Conservation (phyloP, 2,329 filamentous ascomycete genomes). For the Cyphellophora europaea region DNA sequence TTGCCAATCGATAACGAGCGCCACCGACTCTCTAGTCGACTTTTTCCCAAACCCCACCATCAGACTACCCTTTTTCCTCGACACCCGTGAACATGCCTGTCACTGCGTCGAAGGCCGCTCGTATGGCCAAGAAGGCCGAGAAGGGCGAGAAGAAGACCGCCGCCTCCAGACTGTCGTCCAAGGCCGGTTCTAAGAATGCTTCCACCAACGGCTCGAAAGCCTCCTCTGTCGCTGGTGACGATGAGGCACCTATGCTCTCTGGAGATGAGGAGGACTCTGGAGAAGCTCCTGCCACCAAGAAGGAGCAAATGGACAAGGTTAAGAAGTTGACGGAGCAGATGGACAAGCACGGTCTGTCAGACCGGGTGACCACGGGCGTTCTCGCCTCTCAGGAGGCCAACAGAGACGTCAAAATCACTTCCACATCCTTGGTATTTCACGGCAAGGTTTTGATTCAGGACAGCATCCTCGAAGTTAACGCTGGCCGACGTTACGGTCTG, state of each 20-base stretch:
- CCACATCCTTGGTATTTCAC: conserved; percentile 90
- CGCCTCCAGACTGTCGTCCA: conserved; percentile 62
- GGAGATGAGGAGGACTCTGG: conserved; percentile 49
- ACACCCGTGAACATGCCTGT: conserved; percentile 41
- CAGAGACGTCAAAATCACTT: conserved; percentile 96
- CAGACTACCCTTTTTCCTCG: not conserved
- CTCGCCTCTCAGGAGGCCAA: conserved; percentile 73
- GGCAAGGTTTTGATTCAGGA: conserved; percentile 93
- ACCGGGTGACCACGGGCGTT: conserved; percentile 96
- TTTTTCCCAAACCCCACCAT: not conserved
- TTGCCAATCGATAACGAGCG: conserved; percentile 3
- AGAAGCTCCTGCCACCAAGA: conserved; percentile 56
- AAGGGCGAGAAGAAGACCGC: conserved; percentile 53
- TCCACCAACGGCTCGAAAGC: conserved; percentile 40
- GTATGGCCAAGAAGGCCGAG: conserved; percentile 61
- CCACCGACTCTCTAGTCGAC: not conserved
- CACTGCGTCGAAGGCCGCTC: conserved; percentile 60
- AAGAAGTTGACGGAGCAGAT: conserved; percentile 85
- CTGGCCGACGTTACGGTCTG: conserved; percentile 85
- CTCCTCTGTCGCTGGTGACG: conserved; percentile 62
- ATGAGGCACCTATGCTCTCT: conserved; percentile 52
- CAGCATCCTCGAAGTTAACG: conserved; percentile 84
- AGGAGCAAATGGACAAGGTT: conserved; percentile 67
- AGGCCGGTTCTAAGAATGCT: conserved; percentile 52
- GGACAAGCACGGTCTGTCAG: conserved; percentile 91